A percentile compares a stretch with the other conserved stretches of the same genome.
Conservation (phyloP, 768 basidiomycete species). For the Roridomyces roridus region DNA sequence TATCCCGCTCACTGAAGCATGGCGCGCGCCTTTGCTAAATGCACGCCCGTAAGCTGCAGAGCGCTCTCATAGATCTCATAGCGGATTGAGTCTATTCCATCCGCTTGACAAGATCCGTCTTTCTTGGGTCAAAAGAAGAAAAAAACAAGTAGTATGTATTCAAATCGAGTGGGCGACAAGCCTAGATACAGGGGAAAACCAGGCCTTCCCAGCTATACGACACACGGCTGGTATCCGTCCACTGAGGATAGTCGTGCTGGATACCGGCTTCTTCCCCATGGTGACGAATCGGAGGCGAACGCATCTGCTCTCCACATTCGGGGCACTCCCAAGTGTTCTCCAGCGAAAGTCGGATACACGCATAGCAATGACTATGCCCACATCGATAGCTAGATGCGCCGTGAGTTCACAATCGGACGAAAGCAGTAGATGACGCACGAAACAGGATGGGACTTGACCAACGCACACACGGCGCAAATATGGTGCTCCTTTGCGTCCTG, state of each 20-base stretch:
- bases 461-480: background rate
- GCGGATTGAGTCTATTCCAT: no score
- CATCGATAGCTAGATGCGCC: background rate
- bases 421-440: background rate
- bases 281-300: background rate
- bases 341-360: background rate
- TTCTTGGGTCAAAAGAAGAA: no score
- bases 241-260: background rate
- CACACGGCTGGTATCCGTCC: background rate
- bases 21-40: no score
- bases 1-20: no score
- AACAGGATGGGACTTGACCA: background rate
- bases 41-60: no score
- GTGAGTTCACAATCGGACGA: background rate
- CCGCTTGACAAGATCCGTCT: no score
- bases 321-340: slow-evolving; percentile 8
- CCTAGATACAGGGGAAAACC: background rate
- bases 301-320: background rate
- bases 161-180: no score
- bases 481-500: background rate
- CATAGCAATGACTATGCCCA: slow-evolving; percentile 7
- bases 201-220: background rate
- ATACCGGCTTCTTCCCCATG: background rate
- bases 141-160: no score
- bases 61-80: no score